Evolutionary conservation across 2,329 filamentous ascomycete species (phyloP).

Genomic region (Neofusicoccum kwambonambiense): DNA sequence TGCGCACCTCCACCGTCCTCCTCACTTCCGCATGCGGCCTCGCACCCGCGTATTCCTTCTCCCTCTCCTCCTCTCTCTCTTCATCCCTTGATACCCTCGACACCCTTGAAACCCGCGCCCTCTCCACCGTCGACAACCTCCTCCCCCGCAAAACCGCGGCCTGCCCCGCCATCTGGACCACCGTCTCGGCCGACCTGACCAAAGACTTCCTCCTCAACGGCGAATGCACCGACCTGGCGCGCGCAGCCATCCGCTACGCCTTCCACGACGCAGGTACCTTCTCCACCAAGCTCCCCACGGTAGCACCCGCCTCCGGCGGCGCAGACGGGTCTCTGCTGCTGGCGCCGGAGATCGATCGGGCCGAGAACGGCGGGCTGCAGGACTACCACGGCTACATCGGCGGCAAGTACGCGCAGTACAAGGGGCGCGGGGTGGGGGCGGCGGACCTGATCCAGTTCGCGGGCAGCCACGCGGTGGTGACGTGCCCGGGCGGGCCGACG

Average conservation of each 20-base stretch:
- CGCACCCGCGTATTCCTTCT: background rate
- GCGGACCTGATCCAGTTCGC: slow-evolving; percentile 58
- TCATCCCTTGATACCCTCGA: background rate
- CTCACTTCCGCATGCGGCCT: background rate
- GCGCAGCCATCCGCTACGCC: slow-evolving; percentile 31
- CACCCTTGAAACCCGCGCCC: background rate
- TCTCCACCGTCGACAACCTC: background rate
- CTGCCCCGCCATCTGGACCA: slow-evolving; percentile 29
- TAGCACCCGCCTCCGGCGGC: slow-evolving; percentile 28
- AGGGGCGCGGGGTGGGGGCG: slow-evolving; percentile 45
- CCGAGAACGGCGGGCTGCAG: slow-evolving; percentile 47
- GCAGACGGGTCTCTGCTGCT: slow-evolving; percentile 44
- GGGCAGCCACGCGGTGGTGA: slow-evolving; percentile 46
- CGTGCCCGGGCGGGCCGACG: slow-evolving; percentile 53
- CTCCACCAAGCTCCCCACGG: background rate
- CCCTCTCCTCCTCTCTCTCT: background rate
- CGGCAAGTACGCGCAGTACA: slow-evolving; percentile 39
- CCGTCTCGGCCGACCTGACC: slow-evolving; percentile 25
- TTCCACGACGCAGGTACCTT: slow-evolving; percentile 31
- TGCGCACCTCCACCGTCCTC: background rate
- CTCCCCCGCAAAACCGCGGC: background rate
- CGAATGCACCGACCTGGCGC: slow-evolving; percentile 28
- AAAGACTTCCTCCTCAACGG: slow-evolving; percentile 22
- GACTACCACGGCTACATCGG: slow-evolving; percentile 33
- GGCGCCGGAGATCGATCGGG: slow-evolving; percentile 33